Base-by-base conservation (phyloP, 257 asterid species). In the Fraxinus cuspidata region DNA sequence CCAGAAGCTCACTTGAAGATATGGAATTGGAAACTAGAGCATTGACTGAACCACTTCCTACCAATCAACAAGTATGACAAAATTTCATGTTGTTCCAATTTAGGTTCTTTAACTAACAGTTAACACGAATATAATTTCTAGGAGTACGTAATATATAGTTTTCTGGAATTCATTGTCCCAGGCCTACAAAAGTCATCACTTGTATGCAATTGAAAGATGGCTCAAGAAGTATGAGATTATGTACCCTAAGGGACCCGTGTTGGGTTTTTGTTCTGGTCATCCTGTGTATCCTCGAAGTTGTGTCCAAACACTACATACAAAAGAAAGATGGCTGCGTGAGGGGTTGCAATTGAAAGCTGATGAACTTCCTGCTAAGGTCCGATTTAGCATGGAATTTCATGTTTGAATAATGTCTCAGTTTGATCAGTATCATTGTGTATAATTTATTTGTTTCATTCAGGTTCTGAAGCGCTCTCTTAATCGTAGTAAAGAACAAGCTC, bases 11-110 rank as follows among this genome's bases (percentile, higher is more conserved):
- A 72, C 84, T 94, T 66, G 97, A 95, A 89, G 99, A 95, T 74
- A 87, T 93, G 92, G 99, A 95, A 90, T 87, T 95, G 83, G 93
- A 89, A 86, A 95, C 97, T 71, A 89, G 96, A 91, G 96, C 97
- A 80, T 83, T 95, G 38, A 95, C 97, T 47, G 99, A 95, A 89
- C 98, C 98, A 60, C 97, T 95, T 78, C 99, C 99, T 16, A 90
- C 97, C 67, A 95, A 93, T 87, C 99, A 95, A 89, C 99, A 91
- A 86, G 99, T 88, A 82, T 42, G 83, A 47, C 60, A 49, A 27
- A 34, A 60, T 29, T 71, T 80, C 34, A 15, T 42, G 18, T 76
- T 18, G n/a, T 53, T 78, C 72, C 71, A 28, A 56, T 15, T 51
- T 44, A 77, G 69, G 38, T 75, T 18, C 37, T 80, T 71, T 74